These are phyloP conservation scores for Pseudogymnoascus sp. DNA, from an alignment of 2,329 filamentous ascomycete species.

Conservation along the genomic window DNA sequence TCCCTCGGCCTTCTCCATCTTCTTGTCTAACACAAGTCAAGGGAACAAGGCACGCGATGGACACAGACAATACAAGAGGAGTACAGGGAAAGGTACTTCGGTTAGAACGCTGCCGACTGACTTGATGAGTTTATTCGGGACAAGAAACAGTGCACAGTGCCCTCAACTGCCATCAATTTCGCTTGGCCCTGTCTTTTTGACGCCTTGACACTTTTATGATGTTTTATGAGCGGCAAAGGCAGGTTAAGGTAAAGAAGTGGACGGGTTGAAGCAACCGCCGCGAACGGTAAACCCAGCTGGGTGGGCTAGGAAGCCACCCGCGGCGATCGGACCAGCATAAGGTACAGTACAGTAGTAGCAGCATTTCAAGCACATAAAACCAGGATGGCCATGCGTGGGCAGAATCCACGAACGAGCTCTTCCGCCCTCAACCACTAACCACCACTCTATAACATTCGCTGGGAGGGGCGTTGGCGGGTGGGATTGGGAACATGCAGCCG, in stretches of 20 bases:
- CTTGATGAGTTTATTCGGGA: neutral
- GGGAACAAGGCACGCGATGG: neutral
- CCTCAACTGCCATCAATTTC: neutral
- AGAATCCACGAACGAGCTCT: no score
- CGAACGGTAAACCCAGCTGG: constrained; percentile 1
- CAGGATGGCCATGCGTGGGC: neutral
- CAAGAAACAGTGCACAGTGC: neutral
- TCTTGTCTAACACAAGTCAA: neutral
- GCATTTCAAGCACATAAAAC: neutral
- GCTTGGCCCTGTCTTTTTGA: neutral
- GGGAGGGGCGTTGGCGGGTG: no score
- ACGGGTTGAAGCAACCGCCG: neutral
- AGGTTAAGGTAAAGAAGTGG: neutral
- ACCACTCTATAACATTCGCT: no score
- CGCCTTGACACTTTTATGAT: neutral
- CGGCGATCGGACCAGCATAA: constrained; percentile 6
- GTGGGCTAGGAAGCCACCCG: constrained; percentile 3
- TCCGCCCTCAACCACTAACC: no score
- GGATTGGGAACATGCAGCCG: no score
- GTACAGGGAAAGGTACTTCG: neutral
- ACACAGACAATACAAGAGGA: no score
- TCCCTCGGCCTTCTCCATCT: neutral
- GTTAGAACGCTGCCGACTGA: neutral
- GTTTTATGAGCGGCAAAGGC: neutral
- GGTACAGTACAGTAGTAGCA: neutral